These are phyloP conservation scores for Tetratostichococcus sp. DNA, from an alignment of 139 green algal genomes.

Conservation along the genomic window DNA sequence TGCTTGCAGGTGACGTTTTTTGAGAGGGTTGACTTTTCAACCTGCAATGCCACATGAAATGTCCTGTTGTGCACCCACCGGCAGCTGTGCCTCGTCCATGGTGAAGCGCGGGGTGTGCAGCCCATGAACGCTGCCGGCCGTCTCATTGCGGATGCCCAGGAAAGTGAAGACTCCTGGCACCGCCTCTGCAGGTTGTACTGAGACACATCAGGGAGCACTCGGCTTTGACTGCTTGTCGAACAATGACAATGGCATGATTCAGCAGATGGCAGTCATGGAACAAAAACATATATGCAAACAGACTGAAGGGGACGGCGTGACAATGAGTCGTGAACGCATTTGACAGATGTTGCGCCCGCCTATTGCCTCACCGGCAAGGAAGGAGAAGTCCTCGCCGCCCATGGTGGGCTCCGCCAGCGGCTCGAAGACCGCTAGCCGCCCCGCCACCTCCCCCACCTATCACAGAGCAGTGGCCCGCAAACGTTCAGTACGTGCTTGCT, in stretches of 20 bases:
- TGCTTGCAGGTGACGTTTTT: no score
- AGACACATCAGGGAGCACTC: not conserved
- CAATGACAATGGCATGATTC: not conserved
- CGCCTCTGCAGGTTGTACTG: not conserved
- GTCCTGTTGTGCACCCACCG: not conserved
- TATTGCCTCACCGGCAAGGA: not conserved
- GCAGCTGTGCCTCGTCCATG: constrained; percentile 5
- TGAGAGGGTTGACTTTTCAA: no score
- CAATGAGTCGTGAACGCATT: no score
- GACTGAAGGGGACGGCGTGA: no score
- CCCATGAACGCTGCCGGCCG: constrained; percentile 1
- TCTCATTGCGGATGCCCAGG: constrained; percentile 10
- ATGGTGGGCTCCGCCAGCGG: constrained; percentile 2
- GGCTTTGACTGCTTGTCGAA: no score
- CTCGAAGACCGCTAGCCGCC: not conserved
- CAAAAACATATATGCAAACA: no score
- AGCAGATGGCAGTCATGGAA: not conserved
- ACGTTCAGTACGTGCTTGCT: no score
- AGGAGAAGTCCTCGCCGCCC: constrained; percentile 6
- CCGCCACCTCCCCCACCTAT: not conserved
- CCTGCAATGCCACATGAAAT: no score
- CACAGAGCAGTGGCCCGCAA: no score
- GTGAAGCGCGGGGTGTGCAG: constrained; percentile 10
- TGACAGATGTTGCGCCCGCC: not conserved
- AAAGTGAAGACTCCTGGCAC: constrained; percentile 1